A percentile compares a stretch with the other conserved stretches of the same genome.
Conservation (phyloP, 2,329 filamentous ascomycete genomes). For the Aspergillus fumigatiaffinis region DNA sequence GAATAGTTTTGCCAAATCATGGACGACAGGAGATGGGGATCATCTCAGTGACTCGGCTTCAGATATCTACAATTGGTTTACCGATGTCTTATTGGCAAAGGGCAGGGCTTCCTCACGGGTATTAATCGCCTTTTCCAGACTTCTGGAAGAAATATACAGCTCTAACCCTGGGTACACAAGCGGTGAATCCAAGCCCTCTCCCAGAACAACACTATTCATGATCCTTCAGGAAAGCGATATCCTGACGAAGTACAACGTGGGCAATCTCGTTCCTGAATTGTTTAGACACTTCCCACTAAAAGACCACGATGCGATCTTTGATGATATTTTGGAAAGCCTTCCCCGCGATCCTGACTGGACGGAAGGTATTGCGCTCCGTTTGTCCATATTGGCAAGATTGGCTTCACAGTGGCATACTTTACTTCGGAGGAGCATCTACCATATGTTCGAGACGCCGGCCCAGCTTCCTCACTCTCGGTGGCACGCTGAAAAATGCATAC, state of each 20-base stretch:
- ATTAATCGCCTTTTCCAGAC: slow-evolving; percentile 61
- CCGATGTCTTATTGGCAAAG: slow-evolving; percentile 62
- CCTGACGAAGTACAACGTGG: slow-evolving; percentile 71
- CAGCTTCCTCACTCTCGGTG: slow-evolving; percentile 60
- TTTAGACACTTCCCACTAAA: slow-evolving; percentile 81
- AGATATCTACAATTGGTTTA: slow-evolving; percentile 76
- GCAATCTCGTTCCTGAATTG: slow-evolving; percentile 64
- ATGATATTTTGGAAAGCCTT: slow-evolving; percentile 77
- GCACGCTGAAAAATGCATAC: slow-evolving; percentile 71
- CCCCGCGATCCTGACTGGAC: slow-evolving; percentile 65
- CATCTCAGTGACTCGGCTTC: slow-evolving; percentile 63
- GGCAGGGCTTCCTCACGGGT: slow-evolving; percentile 66
- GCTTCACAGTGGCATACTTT: slow-evolving; percentile 83
- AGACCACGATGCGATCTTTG: slow-evolving; percentile 76
- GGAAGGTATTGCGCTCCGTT: slow-evolving; percentile 81
- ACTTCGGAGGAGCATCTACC: slow-evolving; percentile 80
- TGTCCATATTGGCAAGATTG: slow-evolving; percentile 71
- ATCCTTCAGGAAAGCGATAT: slow-evolving; percentile 66
- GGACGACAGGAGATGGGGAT: slow-evolving; percentile 55
- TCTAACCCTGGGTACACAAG: slow-evolving; percentile 64
- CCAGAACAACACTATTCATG: slow-evolving; percentile 68
- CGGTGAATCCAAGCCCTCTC: slow-evolving; percentile 56
- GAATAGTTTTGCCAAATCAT: slow-evolving; percentile 58
- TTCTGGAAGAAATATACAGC: slow-evolving; percentile 69
- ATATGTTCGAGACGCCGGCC: slow-evolving; percentile 87